Conservation (phyloP, 2,329 filamentous ascomycete genomes). For the Cercospora sesami region DNA sequence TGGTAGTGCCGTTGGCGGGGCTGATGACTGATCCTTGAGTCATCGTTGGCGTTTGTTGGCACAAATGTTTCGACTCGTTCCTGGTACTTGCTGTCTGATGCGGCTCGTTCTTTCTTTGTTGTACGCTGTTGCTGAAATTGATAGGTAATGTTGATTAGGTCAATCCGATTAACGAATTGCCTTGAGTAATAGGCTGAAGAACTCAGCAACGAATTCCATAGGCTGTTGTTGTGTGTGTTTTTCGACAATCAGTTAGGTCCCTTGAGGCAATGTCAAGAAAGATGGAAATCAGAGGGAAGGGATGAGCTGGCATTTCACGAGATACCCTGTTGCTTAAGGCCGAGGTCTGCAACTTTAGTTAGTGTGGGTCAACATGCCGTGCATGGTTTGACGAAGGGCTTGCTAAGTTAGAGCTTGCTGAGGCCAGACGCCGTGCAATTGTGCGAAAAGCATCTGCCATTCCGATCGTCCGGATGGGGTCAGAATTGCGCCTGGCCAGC, state of each 20-base stretch:
- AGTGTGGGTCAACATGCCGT: slow-evolving; percentile 1
- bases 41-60: slow-evolving; percentile 11
- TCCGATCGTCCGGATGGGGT: slow-evolving; percentile 13
- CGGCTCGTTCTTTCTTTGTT: neutral
- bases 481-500: neutral
- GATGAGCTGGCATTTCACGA: neutral
- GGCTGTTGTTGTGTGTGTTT: neutral
- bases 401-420: neutral
- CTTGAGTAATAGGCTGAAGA: slow-evolving; percentile 23
- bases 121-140: neutral
- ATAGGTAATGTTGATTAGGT: neutral
- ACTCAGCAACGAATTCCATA: slow-evolving; percentile 20
- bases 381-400: neutral
- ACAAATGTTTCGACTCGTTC: neutral
- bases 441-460: neutral
- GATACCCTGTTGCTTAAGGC: neutral
- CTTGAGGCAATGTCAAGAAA: neutral
- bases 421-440: neutral
- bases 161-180: slow-evolving; percentile 15
- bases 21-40: slow-evolving; percentile 9
- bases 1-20: slow-evolving; percentile 16
- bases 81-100: neutral
- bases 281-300: neutral
- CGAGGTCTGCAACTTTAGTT: slow-evolving; percentile 13
- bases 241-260: neutral